These are phyloP conservation scores for Acacia concinna DNA, from an alignment of 331 rosid species.

Conservation along the genomic window DNA sequence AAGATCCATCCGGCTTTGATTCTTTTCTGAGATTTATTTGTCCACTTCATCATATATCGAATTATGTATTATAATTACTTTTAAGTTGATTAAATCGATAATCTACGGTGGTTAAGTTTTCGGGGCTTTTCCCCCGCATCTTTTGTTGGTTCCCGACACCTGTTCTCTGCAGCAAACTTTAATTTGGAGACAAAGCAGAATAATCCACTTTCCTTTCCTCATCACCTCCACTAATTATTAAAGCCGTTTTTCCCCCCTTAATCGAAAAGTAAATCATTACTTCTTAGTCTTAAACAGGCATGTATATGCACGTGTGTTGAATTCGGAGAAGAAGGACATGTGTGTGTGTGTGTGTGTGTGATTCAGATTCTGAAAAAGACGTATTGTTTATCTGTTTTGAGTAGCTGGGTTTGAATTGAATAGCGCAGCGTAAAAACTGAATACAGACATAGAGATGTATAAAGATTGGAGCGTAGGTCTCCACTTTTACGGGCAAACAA, in stretches of 20 bases:
- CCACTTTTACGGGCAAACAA: background rate
- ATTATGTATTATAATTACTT: too few relatives aligned
- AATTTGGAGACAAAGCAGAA: background rate
- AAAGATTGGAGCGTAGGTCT: background rate
- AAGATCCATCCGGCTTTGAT: background rate
- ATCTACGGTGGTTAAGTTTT: background rate
- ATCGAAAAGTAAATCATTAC: background rate
- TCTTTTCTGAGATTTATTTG: background rate
- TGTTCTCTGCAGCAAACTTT: background rate
- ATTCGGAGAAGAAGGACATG: background rate
- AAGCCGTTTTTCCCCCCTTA: background rate
- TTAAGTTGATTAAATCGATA: background rate
- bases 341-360: background rate
- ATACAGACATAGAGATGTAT: too few relatives aligned
- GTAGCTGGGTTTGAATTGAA: background rate
- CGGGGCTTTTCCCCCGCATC: background rate
- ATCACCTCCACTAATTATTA: background rate
- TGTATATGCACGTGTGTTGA: background rate
- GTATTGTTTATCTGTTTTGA: constrained; percentile 12
- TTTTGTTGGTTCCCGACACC: background rate
- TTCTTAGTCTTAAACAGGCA: background rate
- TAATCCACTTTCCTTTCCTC: background rate
- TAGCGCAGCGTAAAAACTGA: too few relatives aligned
- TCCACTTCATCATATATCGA: too few relatives aligned
- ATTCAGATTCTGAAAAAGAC: background rate